These are phyloP conservation scores for Avena eriantha DNA, from an alignment of 176 grass and related monocot genomes.

Conservation along the genomic window DNA sequence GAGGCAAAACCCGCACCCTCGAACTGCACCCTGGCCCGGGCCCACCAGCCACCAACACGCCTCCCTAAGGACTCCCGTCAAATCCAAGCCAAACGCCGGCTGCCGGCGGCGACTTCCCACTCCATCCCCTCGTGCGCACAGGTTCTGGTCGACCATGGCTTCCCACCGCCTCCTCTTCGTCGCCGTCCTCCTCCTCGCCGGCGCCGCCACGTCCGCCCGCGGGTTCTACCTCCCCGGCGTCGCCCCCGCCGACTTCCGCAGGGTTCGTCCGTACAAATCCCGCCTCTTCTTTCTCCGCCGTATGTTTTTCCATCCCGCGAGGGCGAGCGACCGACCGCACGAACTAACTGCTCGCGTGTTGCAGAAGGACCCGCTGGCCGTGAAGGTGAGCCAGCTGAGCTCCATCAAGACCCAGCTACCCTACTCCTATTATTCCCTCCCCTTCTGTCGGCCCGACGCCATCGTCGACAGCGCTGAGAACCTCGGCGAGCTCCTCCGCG, in stretches of 20 bases:
- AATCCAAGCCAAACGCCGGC: constrained; percentile 33
- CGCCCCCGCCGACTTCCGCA: constrained; percentile 76
- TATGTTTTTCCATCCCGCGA: too few species aligned
- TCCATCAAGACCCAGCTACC: constrained; percentile 93
- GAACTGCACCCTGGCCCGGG: background rate
- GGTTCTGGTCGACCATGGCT: too few species aligned
- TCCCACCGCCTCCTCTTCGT: background rate
- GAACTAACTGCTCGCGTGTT: background rate
- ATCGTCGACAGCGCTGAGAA: constrained; percentile 93
- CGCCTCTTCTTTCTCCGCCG: too few species aligned
- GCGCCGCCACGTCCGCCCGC: constrained; percentile 20
- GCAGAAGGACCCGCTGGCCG: constrained; percentile 72
- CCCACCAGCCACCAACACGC: constrained; percentile 27
- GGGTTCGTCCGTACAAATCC: constrained; percentile 32
- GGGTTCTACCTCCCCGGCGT: constrained; percentile 93
- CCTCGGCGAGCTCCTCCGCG: constrained; percentile 92
- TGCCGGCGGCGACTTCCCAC: constrained; percentile 36
- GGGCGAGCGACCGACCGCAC: too few species aligned
- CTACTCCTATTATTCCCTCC: constrained; percentile 92
- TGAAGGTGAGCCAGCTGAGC: constrained; percentile 93
- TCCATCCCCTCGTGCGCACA: too few species aligned
- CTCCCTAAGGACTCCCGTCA: constrained; percentile 3
- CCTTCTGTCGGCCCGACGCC: constrained; percentile 65
- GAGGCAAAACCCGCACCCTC: constrained; percentile 29
- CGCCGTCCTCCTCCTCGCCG: constrained; percentile 12